These are phyloP conservation scores for Incumbomyces lentus DNA, from an alignment of 2,329 filamentous ascomycete genomes.

Conservation along the genomic window DNA sequence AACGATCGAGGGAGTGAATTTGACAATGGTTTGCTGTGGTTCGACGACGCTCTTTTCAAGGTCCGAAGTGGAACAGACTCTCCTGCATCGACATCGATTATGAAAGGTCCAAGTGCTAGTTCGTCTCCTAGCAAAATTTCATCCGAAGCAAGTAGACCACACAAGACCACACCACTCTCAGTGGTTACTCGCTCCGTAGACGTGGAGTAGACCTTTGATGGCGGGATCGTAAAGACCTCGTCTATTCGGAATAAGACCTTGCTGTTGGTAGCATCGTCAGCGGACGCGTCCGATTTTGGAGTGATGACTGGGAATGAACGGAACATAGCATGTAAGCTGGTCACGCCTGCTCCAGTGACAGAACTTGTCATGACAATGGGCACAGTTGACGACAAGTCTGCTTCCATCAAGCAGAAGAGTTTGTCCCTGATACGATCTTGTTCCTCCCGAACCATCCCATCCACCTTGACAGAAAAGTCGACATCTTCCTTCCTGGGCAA, in stretches of 20 bases:
- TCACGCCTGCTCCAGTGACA: slow-evolving; percentile 72
- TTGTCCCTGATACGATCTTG: slow-evolving; percentile 48
- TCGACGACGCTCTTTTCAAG: slow-evolving; percentile 3
- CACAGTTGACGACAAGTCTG: slow-evolving; percentile 44
- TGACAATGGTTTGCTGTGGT: background rate
- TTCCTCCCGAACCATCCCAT: slow-evolving; percentile 31
- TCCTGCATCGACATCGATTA: slow-evolving; percentile 21
- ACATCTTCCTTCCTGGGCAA: background rate
- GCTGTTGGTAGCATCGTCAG: background rate
- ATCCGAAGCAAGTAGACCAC: slow-evolving; percentile 74
- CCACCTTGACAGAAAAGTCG: slow-evolving; percentile 14
- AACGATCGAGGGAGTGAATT: slow-evolving; percentile 1
- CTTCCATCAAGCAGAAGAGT: slow-evolving; percentile 32
- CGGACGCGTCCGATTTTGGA: background rate
- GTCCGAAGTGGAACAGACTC: background rate
- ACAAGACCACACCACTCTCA: slow-evolving; percentile 61
- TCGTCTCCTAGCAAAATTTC: slow-evolving; percentile 66
- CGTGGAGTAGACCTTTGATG: slow-evolving; percentile 44
- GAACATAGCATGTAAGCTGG: slow-evolving; percentile 70
- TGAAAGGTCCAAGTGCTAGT: slow-evolving; percentile 68
- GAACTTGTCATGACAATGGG: slow-evolving; percentile 84
- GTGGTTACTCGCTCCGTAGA: slow-evolving; percentile 28
- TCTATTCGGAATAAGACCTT: slow-evolving; percentile 68
- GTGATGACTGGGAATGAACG: slow-evolving; percentile 50
- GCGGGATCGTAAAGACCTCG: slow-evolving; percentile 70